Evolutionary conservation across 2,329 filamentous ascomycete species (phyloP), one percentile per base, ranked within the genome.

Genomic region (Hypoxylon sp.): DNA sequence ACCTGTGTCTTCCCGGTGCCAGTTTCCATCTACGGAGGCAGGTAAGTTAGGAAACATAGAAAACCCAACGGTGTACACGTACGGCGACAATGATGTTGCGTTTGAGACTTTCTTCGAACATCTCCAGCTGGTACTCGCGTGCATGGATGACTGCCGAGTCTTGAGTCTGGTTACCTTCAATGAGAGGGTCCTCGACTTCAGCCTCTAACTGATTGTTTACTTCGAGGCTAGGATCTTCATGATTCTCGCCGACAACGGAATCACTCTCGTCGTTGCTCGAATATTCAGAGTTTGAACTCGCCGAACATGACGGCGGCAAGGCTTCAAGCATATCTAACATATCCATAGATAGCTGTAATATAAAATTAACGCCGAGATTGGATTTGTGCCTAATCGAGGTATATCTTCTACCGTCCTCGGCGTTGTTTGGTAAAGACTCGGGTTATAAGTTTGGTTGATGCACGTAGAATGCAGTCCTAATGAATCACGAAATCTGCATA

Each of bases 1-100:
- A 94, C 87, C 71, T 91, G 89, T 2, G 92, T 94, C 78, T 94
- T 94, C 1, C 92, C 92, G 70, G 88, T 93, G 1, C 92, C 92
- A 0, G 92, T 94, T 69, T 92, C 91, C 92, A 94, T 94, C 91
- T 80, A 60, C 35, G 46, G 22, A 50, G 26, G 42, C 37, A 53
- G 24, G 63, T 64, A 61, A 63, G 55, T 22, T 9, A 11, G 5
- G 8, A 53, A 4, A 17, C 11, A 13, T 13, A 44, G 29, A 33
- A 51, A 53, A 33, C 11, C 9, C 9, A 17, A 29, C 10, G 11
- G 19, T 29, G 17, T 54, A 35, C 13, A 79, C 84, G 68, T 81
- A 93, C 91, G 26, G 88, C 88, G 59, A 94, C 88, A 71, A 94
- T 93, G 33, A 91, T 87, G 76, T 94, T 94, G 51, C 85, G 81